phyloP scores from a whole-genome alignment of 371 early-diverging fungal genomes.

The Synchytrium microbalum region DNA sequence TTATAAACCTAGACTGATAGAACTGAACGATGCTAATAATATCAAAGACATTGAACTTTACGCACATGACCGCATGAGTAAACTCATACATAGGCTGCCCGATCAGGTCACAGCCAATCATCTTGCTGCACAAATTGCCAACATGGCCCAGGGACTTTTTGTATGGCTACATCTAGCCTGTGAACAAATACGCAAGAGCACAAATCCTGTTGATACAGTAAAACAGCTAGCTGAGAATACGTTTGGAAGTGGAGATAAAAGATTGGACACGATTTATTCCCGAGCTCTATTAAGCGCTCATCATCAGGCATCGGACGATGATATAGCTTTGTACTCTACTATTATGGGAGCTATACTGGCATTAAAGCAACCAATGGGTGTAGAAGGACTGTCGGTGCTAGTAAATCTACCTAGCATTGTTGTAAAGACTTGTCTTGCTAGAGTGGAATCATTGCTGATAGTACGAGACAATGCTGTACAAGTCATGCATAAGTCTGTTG shows the following conservation, averaged over 20 bases:
- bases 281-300: background rate
- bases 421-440: background rate
- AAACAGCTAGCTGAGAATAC: background rate
- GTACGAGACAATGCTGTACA: conserved; percentile 5
- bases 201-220: too few species aligned
- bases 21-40: conserved; percentile 5
- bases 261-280: background rate
- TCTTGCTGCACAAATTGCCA: conserved; percentile 6
- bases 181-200: too few species aligned
- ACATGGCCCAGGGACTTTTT: conserved; percentile 10
- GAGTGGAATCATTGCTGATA: background rate
- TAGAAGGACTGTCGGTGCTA: background rate
- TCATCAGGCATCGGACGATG: background rate
- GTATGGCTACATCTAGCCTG: conserved; percentile 16
- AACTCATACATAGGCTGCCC: background rate
- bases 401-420: background rate
- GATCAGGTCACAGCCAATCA: background rate
- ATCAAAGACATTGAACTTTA: conserved; percentile 8
- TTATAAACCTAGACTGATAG: conserved; percentile 9
- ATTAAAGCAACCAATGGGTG: background rate
- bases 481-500: conserved; percentile 12
- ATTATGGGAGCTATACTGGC: background rate
- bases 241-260: background rate
- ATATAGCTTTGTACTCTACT: background rate
- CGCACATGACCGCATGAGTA: background rate